Evolutionary conservation across 768 basidiomycete genomes (phyloP).

Genomic region (Boletus sp.): DNA sequence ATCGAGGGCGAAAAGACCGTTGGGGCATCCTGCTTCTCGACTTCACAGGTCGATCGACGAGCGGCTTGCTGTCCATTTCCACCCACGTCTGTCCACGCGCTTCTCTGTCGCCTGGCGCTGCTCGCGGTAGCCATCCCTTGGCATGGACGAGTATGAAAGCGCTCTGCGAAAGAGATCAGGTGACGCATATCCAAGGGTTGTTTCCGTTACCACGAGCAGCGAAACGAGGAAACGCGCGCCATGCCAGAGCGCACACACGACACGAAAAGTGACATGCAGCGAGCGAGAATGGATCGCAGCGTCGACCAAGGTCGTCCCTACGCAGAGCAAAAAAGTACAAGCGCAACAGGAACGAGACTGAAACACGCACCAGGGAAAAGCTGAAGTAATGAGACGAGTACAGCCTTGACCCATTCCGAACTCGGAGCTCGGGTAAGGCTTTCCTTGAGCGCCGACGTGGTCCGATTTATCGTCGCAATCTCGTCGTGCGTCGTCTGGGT

Average conservation of each 20-base stretch:
- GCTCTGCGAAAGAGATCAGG: slow-evolving; percentile 31
- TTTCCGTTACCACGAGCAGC: slow-evolving; percentile 39
- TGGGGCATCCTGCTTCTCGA: background rate
- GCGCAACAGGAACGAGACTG: background rate
- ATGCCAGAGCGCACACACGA: slow-evolving; percentile 31
- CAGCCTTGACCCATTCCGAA: slow-evolving; percentile 24
- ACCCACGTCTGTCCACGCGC: background rate
- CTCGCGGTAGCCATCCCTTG: slow-evolving; percentile 14
- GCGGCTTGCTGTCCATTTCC: slow-evolving; percentile 9
- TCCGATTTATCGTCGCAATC: slow-evolving; percentile 47
- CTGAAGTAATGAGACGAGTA: slow-evolving; percentile 11
- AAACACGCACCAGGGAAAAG: slow-evolving; percentile 26
- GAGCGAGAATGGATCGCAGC: slow-evolving; percentile 26
- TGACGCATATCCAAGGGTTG: background rate
- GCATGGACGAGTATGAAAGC: slow-evolving; percentile 35
- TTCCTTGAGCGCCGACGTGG: slow-evolving; percentile 33
- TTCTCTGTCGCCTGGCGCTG: background rate
- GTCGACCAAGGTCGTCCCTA: slow-evolving; percentile 12
- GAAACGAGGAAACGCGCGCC: slow-evolving; percentile 36
- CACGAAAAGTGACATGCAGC: slow-evolving; percentile 24
- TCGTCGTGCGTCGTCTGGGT: slow-evolving; percentile 41
- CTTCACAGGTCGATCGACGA: slow-evolving; percentile 2
- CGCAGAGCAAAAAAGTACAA: background rate
- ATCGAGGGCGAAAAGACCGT: slow-evolving; percentile 25
- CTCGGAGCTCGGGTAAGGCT: slow-evolving; percentile 22